Evolutionary conservation across 108 stramenopile species (phyloP).

Genomic region (Schizochytrium sp.): DNA sequence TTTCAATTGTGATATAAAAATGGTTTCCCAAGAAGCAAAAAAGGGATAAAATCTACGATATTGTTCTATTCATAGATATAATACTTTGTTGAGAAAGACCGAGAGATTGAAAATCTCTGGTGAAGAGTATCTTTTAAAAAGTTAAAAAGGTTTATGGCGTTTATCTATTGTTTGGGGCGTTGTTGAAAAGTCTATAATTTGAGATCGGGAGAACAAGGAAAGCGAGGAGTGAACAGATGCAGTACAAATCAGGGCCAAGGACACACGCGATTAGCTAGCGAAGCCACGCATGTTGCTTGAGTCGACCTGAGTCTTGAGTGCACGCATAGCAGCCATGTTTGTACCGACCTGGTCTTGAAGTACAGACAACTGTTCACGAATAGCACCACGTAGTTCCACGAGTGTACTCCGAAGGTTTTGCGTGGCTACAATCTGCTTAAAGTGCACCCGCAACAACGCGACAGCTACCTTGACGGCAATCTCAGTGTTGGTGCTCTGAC

Average conservation of each 20-base stretch:
- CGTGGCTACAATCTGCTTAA: constrained; percentile 59
- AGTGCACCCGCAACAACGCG: constrained; percentile 29
- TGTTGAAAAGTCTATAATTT: no score
- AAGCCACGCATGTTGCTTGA: background rate
- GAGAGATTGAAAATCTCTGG: no score
- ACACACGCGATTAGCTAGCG: background rate
- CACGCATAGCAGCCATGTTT: constrained; percentile 44
- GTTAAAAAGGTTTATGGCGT: no score
- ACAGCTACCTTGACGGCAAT: constrained; percentile 40
- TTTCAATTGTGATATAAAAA: no score
- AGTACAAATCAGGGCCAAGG: no score
- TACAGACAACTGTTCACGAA: constrained; percentile 2
- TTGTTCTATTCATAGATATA: background rate
- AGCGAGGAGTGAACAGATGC: no score
- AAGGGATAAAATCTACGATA: background rate
- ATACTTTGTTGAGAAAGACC: background rate
- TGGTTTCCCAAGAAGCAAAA: background rate
- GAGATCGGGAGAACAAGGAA: no score
- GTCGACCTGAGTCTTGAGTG: constrained; percentile 32
- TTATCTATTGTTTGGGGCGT: no score
- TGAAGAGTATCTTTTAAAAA: no score
- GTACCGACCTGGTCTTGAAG: constrained; percentile 49
- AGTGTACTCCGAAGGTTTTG: background rate
- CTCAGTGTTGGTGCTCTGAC: constrained; percentile 34
- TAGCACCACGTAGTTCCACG: background rate